Evolutionary conservation across 306 rosid species (phyloP).

Genomic region (Astragalus membranaceus): DNA sequence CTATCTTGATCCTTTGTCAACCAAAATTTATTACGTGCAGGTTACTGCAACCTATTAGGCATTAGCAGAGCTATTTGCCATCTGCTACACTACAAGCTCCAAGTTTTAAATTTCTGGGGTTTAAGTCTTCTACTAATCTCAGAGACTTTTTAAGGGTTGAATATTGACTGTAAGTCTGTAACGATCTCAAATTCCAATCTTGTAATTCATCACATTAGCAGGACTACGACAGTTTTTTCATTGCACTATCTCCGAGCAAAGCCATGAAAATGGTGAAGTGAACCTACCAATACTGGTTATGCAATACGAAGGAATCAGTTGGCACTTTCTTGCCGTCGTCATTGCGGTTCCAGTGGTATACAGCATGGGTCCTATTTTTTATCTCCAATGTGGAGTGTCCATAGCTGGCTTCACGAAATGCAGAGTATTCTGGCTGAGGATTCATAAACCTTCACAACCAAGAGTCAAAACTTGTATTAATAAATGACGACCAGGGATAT

Average conservation of each 20-base stretch:
- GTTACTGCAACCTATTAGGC: not conserved
- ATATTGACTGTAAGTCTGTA: too few species aligned
- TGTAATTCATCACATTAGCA: conserved; percentile 3
- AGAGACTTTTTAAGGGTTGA: not conserved
- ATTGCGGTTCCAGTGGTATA: conserved; percentile 98
- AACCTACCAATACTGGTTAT: conserved; percentile 85
- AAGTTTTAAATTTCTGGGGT: not conserved
- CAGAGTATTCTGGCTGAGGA: conserved; percentile 94
- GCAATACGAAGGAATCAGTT: conserved; percentile 59
- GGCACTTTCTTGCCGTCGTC: conserved; percentile 81
- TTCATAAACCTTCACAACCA: conserved; percentile 55
- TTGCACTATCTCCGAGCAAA: not conserved
- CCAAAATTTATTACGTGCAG: not conserved
- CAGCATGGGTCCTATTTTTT: conserved; percentile 75
- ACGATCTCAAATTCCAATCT: conserved; percentile 13
- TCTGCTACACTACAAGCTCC: not conserved
- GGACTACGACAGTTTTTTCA: not conserved
- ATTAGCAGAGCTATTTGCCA: not conserved
- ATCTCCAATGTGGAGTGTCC: conserved; percentile 93
- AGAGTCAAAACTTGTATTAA: not conserved
- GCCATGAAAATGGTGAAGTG: conserved; percentile 10
- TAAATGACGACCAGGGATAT: not conserved
- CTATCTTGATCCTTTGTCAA: conserved; percentile 2
- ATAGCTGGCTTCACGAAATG: conserved; percentile 91
- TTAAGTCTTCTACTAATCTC: not conserved